Evolutionary conservation across 768 basidiomycete species (phyloP).

Genomic region (Megacollybia marginata): DNA sequence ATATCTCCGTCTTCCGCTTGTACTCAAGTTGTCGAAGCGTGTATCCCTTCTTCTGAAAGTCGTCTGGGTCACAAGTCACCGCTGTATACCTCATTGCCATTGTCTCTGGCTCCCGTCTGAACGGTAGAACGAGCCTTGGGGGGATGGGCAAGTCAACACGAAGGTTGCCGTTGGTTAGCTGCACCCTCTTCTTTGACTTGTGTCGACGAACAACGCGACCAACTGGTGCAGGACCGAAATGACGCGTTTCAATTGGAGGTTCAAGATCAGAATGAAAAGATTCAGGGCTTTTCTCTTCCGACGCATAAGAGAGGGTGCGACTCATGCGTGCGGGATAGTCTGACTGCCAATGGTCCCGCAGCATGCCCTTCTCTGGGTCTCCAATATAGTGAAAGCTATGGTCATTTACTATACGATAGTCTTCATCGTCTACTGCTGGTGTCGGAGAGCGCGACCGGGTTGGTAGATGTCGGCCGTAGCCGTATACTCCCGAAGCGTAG

Average conservation of each 20-base stretch:
- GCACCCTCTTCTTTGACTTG: slow-evolving; percentile 72
- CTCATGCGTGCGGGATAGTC: slow-evolving; percentile 15
- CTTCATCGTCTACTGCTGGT: slow-evolving; percentile 67
- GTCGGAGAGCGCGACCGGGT: slow-evolving; percentile 73
- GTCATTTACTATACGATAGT: slow-evolving; percentile 52
- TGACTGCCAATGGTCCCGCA: slow-evolving; percentile 16
- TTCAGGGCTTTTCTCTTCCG: not conserved
- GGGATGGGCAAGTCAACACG: slow-evolving; percentile 83
- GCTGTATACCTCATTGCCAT: slow-evolving; percentile 75
- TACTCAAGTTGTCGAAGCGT: slow-evolving; percentile 78
- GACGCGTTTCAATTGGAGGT: slow-evolving; percentile 56
- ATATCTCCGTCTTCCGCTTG: slow-evolving; percentile 78
- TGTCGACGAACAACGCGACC: slow-evolving; percentile 74
- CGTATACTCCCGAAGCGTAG: slow-evolving; percentile 55
- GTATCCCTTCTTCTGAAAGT: slow-evolving; percentile 79
- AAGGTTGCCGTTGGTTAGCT: slow-evolving; percentile 81
- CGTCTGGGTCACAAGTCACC: slow-evolving; percentile 90
- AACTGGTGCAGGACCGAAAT: slow-evolving; percentile 83
- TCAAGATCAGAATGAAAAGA: slow-evolving; percentile 31
- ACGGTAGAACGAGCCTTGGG: slow-evolving; percentile 70
- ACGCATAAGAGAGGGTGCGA: not conserved
- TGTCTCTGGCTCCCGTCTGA: slow-evolving; percentile 66
- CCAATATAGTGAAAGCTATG: slow-evolving; percentile 52
- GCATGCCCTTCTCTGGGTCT: slow-evolving; percentile 34
- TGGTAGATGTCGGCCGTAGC: slow-evolving; percentile 38